phyloP scores from a whole-genome alignment of 2,329 filamentous ascomycete species.

The Aspergillus flavus region DNA sequence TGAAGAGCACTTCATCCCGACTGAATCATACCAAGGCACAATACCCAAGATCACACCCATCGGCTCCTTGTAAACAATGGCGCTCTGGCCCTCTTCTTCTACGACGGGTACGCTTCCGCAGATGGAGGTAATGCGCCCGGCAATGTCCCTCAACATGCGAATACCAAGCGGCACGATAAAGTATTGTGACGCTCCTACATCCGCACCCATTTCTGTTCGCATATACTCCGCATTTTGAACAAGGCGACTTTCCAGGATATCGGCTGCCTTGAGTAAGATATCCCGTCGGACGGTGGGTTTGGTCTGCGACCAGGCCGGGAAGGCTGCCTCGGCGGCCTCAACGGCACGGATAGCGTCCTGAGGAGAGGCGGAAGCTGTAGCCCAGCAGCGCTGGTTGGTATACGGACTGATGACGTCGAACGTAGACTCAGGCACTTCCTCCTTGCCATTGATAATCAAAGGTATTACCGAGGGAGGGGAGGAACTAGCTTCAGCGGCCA shows the following conservation, averaged over 20 bases:
- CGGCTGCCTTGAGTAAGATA: conserved; percentile 70
- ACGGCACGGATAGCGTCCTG: conserved; percentile 48
- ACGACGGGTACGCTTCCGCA: conserved; percentile 53
- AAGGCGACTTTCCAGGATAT: conserved; percentile 49
- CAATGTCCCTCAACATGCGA: conserved; percentile 51
- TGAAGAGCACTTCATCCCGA: not conserved
- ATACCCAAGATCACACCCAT: conserved; percentile 77
- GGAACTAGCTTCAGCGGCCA: conserved; percentile 9
- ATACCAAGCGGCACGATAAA: conserved; percentile 36
- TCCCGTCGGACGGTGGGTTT: conserved; percentile 65
- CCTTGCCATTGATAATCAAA: conserved; percentile 42
- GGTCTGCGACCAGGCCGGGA: conserved; percentile 66
- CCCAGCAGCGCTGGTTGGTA: conserved; percentile 55
- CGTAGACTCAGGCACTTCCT: conserved; percentile 31
- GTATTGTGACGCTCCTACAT: conserved; percentile 33
- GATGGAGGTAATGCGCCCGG: conserved; percentile 51
- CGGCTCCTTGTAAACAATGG: conserved; percentile 71
- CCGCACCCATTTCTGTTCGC: conserved; percentile 57
- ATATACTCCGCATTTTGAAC: conserved; percentile 63
- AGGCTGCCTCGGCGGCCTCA: conserved; percentile 63
- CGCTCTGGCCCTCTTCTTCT: conserved; percentile 56
- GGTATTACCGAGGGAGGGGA: conserved; percentile 30
- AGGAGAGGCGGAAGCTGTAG: conserved; percentile 56
- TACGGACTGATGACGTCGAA: conserved; percentile 58
- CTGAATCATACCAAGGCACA: conserved; percentile 68